Conservation (phyloP, 208 protist species). For the Spongospora subterranea region DNA sequence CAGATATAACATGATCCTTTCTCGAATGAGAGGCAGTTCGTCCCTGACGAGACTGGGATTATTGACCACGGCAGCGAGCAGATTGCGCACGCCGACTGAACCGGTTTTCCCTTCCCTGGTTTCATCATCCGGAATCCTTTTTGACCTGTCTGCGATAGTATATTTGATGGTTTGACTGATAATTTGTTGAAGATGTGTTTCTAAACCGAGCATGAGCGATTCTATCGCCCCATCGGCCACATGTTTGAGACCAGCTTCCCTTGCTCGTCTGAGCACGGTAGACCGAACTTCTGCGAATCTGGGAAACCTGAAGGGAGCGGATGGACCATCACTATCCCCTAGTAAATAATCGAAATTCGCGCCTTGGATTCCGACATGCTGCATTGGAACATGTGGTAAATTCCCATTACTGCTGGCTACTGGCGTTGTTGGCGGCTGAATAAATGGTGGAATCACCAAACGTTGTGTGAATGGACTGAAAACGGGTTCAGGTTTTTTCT, state of each 20-base stretch:
- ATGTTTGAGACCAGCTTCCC: not conserved
- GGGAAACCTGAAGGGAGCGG: too few species aligned
- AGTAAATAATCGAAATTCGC: not conserved
- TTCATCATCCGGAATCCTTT: not conserved
- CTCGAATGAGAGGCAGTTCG: constrained; percentile 51
- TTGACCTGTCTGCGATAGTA: not conserved
- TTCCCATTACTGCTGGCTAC: not conserved
- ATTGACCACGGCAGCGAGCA: constrained; percentile 36
- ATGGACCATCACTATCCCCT: not conserved
- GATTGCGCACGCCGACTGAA: constrained; percentile 24
- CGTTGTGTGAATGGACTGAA: constrained; percentile 30
- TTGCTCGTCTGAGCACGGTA: not conserved
- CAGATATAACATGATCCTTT: constrained; percentile 5
- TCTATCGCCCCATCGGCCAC: not conserved
- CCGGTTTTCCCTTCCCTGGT: not conserved
- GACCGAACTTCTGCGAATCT: not conserved
- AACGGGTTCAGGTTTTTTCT: constrained; percentile 30
- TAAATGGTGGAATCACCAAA: not conserved
- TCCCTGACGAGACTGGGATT: not conserved
- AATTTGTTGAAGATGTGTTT: constrained; percentile 13
- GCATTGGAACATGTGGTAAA: not conserved
- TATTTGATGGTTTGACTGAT: not conserved
- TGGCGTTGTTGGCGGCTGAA: not conserved
- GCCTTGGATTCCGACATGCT: not conserved
- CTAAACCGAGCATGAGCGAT: not conserved